Percentiles rank a stretch among this genome's conserved stretches.
These are phyloP conservation scores for Coprinopsis strossmayeri DNA, from an alignment of 768 basidiomycete species.

Conservation along the genomic window DNA sequence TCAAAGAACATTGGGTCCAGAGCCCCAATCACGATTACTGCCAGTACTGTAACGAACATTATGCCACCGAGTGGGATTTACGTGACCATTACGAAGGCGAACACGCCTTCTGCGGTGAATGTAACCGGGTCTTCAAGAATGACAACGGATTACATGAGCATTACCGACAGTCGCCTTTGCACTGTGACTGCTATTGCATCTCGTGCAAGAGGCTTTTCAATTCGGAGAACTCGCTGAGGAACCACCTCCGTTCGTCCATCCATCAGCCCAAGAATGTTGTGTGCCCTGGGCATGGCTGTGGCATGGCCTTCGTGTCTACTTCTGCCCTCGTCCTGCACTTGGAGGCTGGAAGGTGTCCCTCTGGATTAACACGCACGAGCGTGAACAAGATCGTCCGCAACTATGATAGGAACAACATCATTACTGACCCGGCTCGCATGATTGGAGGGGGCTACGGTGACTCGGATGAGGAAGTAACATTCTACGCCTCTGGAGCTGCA, in stretches of 20 bases:
- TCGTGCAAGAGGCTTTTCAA: slow-evolving; percentile 38
- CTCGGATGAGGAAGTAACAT: slow-evolving; percentile 11
- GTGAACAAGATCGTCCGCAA: not conserved
- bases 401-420: not conserved
- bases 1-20: slow-evolving; percentile 44
- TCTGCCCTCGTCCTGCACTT: not conserved
- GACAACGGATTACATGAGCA: slow-evolving; percentile 39
- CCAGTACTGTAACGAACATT: slow-evolving; percentile 34
- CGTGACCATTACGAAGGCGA: slow-evolving; percentile 30
- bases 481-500: slow-evolving; percentile 25
- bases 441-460: not conserved
- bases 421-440: not conserved
- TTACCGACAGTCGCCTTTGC: slow-evolving; percentile 30
- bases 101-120: slow-evolving; percentile 39
- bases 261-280: not conserved
- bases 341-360: not conserved
- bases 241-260: not conserved
- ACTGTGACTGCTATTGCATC: slow-evolving; percentile 35
- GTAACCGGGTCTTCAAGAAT: slow-evolving; percentile 35
- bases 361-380: not conserved
- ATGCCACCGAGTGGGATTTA: slow-evolving; percentile 25
- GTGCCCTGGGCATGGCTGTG: not conserved
- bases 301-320: not conserved
- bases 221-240: slow-evolving; percentile 16
- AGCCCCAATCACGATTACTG: slow-evolving; percentile 35